These are phyloP conservation scores for Apodospora peruviana DNA, from an alignment of 495 filamentous ascomycete genomes.

Conservation along the genomic window DNA sequence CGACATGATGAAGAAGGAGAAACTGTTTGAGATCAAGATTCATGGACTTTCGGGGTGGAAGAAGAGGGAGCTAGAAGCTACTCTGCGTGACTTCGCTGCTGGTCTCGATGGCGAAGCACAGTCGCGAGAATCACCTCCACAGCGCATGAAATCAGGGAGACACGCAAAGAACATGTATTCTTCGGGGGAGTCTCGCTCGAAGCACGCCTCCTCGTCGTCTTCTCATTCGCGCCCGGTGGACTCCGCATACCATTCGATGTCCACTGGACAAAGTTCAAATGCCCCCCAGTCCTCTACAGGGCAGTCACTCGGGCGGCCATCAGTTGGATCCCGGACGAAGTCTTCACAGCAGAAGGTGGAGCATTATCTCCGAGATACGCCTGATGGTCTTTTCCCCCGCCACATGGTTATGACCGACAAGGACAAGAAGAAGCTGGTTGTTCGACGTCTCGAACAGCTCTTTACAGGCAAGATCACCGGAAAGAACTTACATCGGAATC, in stretches of 20 bases:
- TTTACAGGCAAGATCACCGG: conserved; percentile 64
- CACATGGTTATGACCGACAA: conserved; percentile 54
- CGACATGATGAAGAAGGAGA: conserved; percentile 54
- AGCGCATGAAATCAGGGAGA: conserved; percentile 22
- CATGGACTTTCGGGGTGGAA: conserved; percentile 60
- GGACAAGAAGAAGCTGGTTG: conserved; percentile 65
- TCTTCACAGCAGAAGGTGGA: conserved; percentile 47
- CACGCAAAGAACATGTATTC: conserved; percentile 28
- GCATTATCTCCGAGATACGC: conserved; percentile 57
- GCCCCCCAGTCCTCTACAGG: conserved; percentile 27
- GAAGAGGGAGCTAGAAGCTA: conserved; percentile 69
- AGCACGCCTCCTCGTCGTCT: conserved; percentile 44
- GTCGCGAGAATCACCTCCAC: conserved; percentile 32
- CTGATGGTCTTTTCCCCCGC: conserved; percentile 51
- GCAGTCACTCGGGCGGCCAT: conserved; percentile 19
- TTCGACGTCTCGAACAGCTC: conserved; percentile 65
- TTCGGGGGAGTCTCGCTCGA: conserved; percentile 27
- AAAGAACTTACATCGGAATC: conserved; percentile 9
- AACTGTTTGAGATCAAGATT: conserved; percentile 70
- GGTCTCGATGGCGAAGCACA: conserved; percentile 33
- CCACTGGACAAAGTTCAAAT: conserved; percentile 38
- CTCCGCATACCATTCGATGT: conserved; percentile 72
- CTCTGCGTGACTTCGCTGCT: conserved; percentile 59
- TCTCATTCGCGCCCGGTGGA: conserved; percentile 55
- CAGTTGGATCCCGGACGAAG: conserved; percentile 15